Evolutionary conservation across 179 eudicot species (phyloP).

Genomic region (Silene noctiflora): DNA sequence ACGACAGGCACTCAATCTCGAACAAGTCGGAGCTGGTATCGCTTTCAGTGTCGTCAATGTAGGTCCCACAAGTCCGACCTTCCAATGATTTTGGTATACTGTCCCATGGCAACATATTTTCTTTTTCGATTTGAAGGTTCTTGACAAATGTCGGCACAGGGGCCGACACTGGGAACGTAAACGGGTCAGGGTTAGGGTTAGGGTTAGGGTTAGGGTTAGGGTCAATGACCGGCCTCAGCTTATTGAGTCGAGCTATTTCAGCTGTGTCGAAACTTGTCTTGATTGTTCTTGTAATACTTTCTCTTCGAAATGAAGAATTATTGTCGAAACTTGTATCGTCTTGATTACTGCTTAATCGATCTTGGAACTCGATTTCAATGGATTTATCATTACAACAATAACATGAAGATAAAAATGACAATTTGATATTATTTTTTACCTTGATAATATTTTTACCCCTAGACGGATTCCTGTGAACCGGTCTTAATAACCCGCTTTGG

Average conservation of each 20-base stretch:
- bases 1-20: slow-evolving; percentile 65
- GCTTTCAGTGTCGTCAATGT: slow-evolving; percentile 42
- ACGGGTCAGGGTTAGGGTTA: neutral
- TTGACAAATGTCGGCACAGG: slow-evolving; percentile 13
- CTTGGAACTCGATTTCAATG: slow-evolving; percentile 37
- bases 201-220: neutral
- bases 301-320: neutral
- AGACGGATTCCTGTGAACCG: slow-evolving; percentile 26
- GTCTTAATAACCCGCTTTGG: slow-evolving; percentile 44
- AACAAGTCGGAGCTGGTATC: slow-evolving; percentile 84
- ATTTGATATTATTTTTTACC: slow-evolving; percentile 23
- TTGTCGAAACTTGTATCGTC: neutral
- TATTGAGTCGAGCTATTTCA: slow-evolving; percentile 13
- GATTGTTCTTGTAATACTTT: slow-evolving; percentile 9
- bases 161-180: neutral
- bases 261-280: slow-evolving; percentile 18
- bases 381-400: slow-evolving; percentile 51
- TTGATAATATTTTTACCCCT: slow-evolving; percentile 18
- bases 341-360: slow-evolving; percentile 11
- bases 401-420: slow-evolving; percentile 41
- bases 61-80: slow-evolving; percentile 13
- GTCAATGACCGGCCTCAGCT: neutral
- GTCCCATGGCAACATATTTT: no score
- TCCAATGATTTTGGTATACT: no score
- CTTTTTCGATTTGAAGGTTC: no score